Percentiles rank a stretch among this genome's conserved stretches.
These are phyloP conservation scores for Penicillium digitatum DNA, from an alignment of 2,329 filamentous ascomycete species.

Conservation along the genomic window DNA sequence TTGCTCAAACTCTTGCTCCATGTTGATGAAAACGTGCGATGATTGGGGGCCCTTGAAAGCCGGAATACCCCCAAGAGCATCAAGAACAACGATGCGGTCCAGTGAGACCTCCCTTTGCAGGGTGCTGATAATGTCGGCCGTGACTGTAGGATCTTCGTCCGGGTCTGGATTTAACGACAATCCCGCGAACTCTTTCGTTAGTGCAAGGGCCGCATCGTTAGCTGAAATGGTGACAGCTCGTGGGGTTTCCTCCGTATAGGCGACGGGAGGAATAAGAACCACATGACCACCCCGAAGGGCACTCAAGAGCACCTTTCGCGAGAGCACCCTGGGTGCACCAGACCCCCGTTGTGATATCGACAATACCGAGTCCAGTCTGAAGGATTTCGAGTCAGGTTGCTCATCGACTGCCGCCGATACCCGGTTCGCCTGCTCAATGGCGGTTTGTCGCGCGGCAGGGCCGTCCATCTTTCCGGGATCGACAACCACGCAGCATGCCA, in stretches of 20 bases:
- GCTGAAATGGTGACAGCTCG: conserved; percentile 49
- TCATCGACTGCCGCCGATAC: conserved; percentile 71
- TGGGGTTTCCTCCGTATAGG: conserved; percentile 53
- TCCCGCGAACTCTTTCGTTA: conserved; percentile 72
- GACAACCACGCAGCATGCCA: conserved; percentile 76
- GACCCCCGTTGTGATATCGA: conserved; percentile 33
- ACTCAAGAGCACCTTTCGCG: conserved; percentile 56
- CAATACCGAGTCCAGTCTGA: conserved; percentile 61
- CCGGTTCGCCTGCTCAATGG: conserved; percentile 64
- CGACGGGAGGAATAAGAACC: conserved; percentile 64
- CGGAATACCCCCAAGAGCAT: conserved; percentile 81
- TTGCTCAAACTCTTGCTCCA: conserved; percentile 78
- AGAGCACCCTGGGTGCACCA: conserved; percentile 36
- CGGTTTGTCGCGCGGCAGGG: conserved; percentile 42
- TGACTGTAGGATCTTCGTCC: conserved; percentile 44
- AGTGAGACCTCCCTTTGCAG: conserved; percentile 58
- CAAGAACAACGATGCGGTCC: conserved; percentile 83
- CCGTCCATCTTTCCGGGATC: conserved; percentile 57
- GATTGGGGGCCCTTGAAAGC: conserved; percentile 56
- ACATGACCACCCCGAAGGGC: conserved; percentile 66
- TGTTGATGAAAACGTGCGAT: conserved; percentile 82
- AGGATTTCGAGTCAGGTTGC: conserved; percentile 63
- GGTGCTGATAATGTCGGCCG: conserved; percentile 38
- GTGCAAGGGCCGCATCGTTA: conserved; percentile 67
- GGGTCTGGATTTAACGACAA: conserved; percentile 49